phyloP scores from a whole-genome alignment of 2,329 filamentous ascomycete species.

The Xylariaceae sp. region DNA sequence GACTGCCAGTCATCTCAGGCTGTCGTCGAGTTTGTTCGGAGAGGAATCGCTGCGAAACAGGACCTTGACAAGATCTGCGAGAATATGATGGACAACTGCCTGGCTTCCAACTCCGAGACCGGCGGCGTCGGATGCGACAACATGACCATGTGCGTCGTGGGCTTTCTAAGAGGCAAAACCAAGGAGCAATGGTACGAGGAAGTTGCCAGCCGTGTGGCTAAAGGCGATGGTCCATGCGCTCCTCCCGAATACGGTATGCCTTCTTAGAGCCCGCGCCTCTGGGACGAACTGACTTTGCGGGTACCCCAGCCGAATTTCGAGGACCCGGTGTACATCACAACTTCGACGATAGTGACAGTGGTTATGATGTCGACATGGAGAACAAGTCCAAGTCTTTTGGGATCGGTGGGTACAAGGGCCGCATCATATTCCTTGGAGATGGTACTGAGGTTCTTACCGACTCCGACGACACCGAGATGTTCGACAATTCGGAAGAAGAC shows the following conservation, averaged over 20 bases:
- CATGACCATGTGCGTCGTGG: conserved; percentile 96
- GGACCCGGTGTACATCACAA: conserved; percentile 76
- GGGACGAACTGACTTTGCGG: conserved; percentile 22
- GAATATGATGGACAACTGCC: conserved; percentile 99
- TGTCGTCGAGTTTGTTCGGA: conserved; percentile 91
- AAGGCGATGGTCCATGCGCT: conserved; percentile 95
- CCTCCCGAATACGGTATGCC: conserved; percentile 97
- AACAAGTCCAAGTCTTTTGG: conserved; percentile 56
- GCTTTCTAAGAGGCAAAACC: conserved; percentile 80
- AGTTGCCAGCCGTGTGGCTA: conserved; percentile 86
- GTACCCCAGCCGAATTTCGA: conserved; percentile 67
- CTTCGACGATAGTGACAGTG: conserved; percentile 71
- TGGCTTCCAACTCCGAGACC: conserved; percentile 95
- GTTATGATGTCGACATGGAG: conserved; percentile 69
- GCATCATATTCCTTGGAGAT: conserved; percentile 92
- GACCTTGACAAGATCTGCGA: conserved; percentile 92
- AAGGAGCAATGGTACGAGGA: conserved; percentile 99
- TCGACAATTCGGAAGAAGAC: conserved; percentile 79
- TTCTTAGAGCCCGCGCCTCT: conserved; percentile 29
- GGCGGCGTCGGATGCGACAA: conserved; percentile 98
- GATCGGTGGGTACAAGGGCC: conserved; percentile 65
- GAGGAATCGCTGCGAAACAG: conserved; percentile 94
- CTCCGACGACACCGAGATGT: conserved; percentile 86
- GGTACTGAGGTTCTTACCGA: conserved; percentile 88
- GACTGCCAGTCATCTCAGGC: conserved; percentile 98